Evolutionary conservation across 306 rosid species (phyloP).

Genomic region (Trifolium fragiferum): DNA sequence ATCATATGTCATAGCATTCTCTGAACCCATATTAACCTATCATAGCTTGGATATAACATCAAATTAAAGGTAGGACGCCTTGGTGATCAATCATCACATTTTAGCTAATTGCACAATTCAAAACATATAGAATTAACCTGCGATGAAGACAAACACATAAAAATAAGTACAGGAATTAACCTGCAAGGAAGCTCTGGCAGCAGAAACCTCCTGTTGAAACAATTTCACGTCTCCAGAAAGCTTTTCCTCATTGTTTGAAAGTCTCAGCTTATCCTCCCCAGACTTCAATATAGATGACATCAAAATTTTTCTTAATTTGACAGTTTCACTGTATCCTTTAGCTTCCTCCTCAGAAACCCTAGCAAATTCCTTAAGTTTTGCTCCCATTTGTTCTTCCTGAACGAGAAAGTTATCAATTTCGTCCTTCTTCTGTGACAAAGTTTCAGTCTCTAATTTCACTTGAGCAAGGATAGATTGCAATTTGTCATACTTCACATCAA

Average conservation of each 20-base stretch:
- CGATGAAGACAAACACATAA: conserved; percentile 48
- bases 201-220: conserved; percentile 64
- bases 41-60: conserved; percentile 28
- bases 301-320: conserved; percentile 63
- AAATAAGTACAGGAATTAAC: conserved; percentile 49
- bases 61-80: conserved; percentile 20
- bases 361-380: conserved; percentile 57
- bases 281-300: conserved; percentile 68
- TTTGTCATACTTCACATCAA: conserved; percentile 58
- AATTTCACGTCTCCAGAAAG: conserved; percentile 66
- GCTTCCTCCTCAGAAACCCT: conserved; percentile 70
- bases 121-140: conserved; percentile 54
- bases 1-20: conserved; percentile 18
- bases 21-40: conserved; percentile 37
- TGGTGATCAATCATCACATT: conserved; percentile 32
- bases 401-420: conserved; percentile 60
- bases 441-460: conserved; percentile 55
- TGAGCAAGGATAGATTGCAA: conserved; percentile 64
- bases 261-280: conserved; percentile 66
- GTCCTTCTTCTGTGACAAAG: conserved; percentile 56
- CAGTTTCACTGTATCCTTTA: conserved; percentile 54
- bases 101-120: conserved; percentile 21
- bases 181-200: conserved; percentile 78
- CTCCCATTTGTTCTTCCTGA: conserved; percentile 61
- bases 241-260: conserved; percentile 70